Evolutionary conservation across 768 basidiomycete species (phyloP).

Genomic region (Auricularia heimuer): DNA sequence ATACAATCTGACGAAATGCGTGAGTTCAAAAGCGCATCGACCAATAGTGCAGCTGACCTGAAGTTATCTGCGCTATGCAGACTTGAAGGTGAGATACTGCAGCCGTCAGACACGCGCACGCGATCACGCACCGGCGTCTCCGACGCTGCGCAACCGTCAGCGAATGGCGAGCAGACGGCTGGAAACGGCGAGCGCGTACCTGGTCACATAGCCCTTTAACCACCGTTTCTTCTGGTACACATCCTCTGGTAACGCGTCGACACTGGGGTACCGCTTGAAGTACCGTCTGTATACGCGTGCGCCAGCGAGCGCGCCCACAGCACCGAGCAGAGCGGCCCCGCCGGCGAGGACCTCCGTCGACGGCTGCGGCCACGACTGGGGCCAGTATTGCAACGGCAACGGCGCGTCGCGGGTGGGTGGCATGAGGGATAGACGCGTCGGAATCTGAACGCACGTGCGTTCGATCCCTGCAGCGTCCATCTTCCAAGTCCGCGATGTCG

Average conservation of each 20-base stretch:
- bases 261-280: constrained; percentile 49
- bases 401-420: too few species aligned
- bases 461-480: too few species aligned
- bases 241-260: constrained; percentile 61
- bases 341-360: constrained; percentile 14
- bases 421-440: too few species aligned
- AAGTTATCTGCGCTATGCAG: background rate
- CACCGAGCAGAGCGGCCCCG: constrained; percentile 29
- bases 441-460: too few species aligned
- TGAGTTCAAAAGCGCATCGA: background rate
- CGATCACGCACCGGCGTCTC: constrained; percentile 57
- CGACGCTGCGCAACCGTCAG: constrained; percentile 41
- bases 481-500: too few species aligned
- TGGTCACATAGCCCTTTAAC: constrained; percentile 75
- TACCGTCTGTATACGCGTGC: constrained; percentile 37
- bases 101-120: background rate
- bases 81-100: background rate
- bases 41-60: background rate
- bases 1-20: constrained; percentile 58
- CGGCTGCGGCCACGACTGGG: constrained; percentile 24
- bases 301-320: constrained; percentile 13
- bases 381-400: constrained; percentile 12
- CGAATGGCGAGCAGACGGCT: background rate
- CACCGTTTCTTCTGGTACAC: constrained; percentile 48
- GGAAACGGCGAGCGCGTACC: constrained; percentile 30